Evolutionary conservation across 306 rosid genomes (phyloP), one percentile per base, ranked within the genome.

Genomic region (Vigna unguiculata): DNA sequence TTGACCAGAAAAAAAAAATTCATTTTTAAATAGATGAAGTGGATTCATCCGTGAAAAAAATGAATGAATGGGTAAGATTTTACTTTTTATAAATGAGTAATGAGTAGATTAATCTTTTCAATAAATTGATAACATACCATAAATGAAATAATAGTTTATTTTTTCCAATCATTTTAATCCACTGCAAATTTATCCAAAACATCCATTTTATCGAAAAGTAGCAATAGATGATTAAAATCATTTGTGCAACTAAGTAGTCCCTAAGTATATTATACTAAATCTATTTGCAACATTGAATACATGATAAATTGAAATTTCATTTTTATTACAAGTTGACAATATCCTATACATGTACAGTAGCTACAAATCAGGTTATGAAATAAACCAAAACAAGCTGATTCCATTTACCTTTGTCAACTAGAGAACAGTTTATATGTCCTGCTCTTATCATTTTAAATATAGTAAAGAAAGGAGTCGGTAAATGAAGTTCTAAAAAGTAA

Each of bases 371-470:
- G 28, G 25, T 43, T n/a, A 43, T 16, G 11, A 43, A 53, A 45
- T 55, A 68, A 65, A 45, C 21, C 43, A 73, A 65, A 72, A 53
- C 43, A 40, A 53, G 51, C 46, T 41, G 58, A 28, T 41, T 16
- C 40, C 67, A 71, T 72, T 71, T 61, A 51, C 19, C 38, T 16
- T 22, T 17, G 49, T 25, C 28, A 54, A 49, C 71, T 41, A 40
- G 13, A 63, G 48, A 79, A 71, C 34, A 55, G 52, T 63, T 70
- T 71, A 43, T 53, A 41, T 61, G 58, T 58, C 19, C 57, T 6
- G 64, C 54, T 17, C 47, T 61, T 79, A 28, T 36, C 65, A 25
- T 67, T 66, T 40, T 28, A 17, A 68, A 14, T 45, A 43, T 30
- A 25, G 75, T 58, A 28, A 20, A 58, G 53, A 65, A 53, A 71